A percentile compares a stretch with the other conserved stretches of the same genome.
These are phyloP conservation scores for Antitrichia curtipendula DNA, from an alignment of 225 moss, liverwort and hornwort genomes.

Conservation along the genomic window DNA sequence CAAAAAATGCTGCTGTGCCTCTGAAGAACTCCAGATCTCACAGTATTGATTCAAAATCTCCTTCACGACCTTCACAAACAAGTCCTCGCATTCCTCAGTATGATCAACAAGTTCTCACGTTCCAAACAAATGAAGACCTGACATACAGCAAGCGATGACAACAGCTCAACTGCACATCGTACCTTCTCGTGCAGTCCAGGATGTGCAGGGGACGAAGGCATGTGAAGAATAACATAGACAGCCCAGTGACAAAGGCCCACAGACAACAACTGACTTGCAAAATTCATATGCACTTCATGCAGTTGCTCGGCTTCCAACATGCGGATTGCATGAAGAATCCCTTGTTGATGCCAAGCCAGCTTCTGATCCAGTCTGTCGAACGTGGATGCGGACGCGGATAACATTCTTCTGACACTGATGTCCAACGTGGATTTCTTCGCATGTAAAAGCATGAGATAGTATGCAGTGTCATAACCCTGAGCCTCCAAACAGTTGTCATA, in stretches of 20 bases:
- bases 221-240: slow-evolving; percentile 78
- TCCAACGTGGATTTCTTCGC: slow-evolving; percentile 33
- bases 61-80: slow-evolving; percentile 50
- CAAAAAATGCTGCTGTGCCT: slow-evolving; percentile 53
- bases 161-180: background rate
- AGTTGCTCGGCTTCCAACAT: slow-evolving; percentile 47
- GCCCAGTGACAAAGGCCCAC: slow-evolving; percentile 91
- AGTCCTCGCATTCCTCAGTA: background rate
- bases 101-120: background rate
- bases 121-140: background rate
- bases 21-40: slow-evolving; percentile 73
- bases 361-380: slow-evolving; percentile 79
- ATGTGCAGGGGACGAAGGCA: slow-evolving; percentile 35
- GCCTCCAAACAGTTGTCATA: background rate
- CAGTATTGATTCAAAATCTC: slow-evolving; percentile 76
- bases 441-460: slow-evolving; percentile 73
- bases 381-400: slow-evolving; percentile 71
- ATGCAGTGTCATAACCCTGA: slow-evolving; percentile 45
- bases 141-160: background rate
- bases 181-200: slow-evolving; percentile 74
- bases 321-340: slow-evolving; percentile 62
- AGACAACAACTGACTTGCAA: slow-evolving; percentile 74
- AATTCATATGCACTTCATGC: slow-evolving; percentile 81
- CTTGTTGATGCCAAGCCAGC: slow-evolving; percentile 86
- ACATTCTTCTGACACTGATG: slow-evolving; percentile 40